phyloP scores from a whole-genome alignment of 2,329 filamentous ascomycete species.

The Fusarium pseudonygamai region DNA sequence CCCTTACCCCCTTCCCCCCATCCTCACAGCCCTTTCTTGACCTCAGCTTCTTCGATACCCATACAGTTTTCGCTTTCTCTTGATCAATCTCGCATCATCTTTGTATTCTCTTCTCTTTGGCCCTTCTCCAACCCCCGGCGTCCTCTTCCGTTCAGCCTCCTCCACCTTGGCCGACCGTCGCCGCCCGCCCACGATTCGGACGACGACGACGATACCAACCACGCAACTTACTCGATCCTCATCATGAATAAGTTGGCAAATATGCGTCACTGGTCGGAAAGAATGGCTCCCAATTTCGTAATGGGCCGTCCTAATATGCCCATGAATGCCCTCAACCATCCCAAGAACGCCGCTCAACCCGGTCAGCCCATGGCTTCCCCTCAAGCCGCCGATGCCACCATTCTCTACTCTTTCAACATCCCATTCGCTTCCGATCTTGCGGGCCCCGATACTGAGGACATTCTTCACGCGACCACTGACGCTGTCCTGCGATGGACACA shows the following conservation, averaged over 20 bases:
- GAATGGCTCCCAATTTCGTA: constrained; percentile 74
- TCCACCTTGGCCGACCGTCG: constrained; percentile 42
- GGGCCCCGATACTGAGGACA: constrained; percentile 92
- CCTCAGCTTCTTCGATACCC: constrained; percentile 40
- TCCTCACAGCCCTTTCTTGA: constrained; percentile 34
- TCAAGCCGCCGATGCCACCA: constrained; percentile 76
- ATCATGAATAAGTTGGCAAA: constrained; percentile 77
- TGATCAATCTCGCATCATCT: constrained; percentile 29
- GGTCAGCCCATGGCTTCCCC: constrained; percentile 71
- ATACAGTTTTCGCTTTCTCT: constrained; percentile 34
- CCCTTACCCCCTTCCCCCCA: constrained; percentile 18
- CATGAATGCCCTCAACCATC: constrained; percentile 65
- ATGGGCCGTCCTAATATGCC: constrained; percentile 70
- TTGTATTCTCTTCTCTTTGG: constrained; percentile 34
- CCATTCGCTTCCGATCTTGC: constrained; percentile 93
- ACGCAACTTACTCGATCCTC: constrained; percentile 41
- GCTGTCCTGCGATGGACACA: constrained; percentile 94
- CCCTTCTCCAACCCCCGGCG: constrained; percentile 33
- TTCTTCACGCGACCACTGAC: constrained; percentile 89
- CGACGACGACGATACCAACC: constrained; percentile 39
- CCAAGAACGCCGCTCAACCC: constrained; percentile 63
- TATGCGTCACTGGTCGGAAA: constrained; percentile 77
- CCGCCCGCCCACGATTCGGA: constrained; percentile 41
- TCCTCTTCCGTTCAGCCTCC: constrained; percentile 33
- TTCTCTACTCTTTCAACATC: constrained; percentile 97